Percentiles rank a stretch among this genome's conserved stretches.
Evolutionary conservation across 2,329 filamentous ascomycete genomes (phyloP).

Genomic region (Pseudovirgaria hyperparasitica): DNA sequence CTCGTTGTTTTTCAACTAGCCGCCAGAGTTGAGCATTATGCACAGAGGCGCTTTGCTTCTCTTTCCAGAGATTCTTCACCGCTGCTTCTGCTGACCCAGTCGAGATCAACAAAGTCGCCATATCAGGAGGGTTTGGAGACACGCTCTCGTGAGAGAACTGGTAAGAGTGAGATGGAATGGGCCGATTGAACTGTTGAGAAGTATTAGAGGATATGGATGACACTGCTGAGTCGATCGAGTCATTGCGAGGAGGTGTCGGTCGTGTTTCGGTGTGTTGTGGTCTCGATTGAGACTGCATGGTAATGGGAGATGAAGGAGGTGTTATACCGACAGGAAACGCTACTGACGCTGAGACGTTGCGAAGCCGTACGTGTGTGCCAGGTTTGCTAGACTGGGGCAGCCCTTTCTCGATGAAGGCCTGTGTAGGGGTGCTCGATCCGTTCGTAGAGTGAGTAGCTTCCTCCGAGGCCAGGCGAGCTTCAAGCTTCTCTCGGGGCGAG

Average conservation of each 20-base stretch:
- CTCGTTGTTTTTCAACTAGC: constrained; percentile 87
- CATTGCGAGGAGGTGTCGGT: constrained; percentile 49
- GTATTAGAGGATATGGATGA: constrained; percentile 42
- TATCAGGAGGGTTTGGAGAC: constrained; percentile 55
- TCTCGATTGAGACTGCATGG: constrained; percentile 23
- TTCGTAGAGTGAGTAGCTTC: constrained; percentile 8
- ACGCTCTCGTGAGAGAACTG: constrained; percentile 41
- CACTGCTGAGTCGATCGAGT: constrained; percentile 88
- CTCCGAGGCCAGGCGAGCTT: constrained; percentile 24
- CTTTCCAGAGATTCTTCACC: constrained; percentile 76
- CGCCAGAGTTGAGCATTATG: constrained; percentile 93
- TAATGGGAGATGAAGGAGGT: constrained; percentile 20
- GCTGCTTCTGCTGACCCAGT: constrained; percentile 84
- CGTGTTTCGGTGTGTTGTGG: constrained; percentile 19
- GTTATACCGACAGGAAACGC: constrained; percentile 17
- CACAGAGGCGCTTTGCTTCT: constrained; percentile 77
- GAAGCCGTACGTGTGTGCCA: constrained; percentile 19
- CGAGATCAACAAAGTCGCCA: constrained; percentile 64
- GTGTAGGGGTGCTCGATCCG: constrained; percentile 3
- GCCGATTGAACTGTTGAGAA: constrained; percentile 36
- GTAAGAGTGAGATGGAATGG: constrained; percentile 42
- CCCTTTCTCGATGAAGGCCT: constrained; percentile 6
- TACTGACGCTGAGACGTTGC: constrained; percentile 22
- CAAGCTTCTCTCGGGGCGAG: constrained; percentile 25
- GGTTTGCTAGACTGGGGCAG: constrained; percentile 11